Conservation (phyloP, 2,329 filamentous ascomycete species). For the Aureobasidium sp. region DNA sequence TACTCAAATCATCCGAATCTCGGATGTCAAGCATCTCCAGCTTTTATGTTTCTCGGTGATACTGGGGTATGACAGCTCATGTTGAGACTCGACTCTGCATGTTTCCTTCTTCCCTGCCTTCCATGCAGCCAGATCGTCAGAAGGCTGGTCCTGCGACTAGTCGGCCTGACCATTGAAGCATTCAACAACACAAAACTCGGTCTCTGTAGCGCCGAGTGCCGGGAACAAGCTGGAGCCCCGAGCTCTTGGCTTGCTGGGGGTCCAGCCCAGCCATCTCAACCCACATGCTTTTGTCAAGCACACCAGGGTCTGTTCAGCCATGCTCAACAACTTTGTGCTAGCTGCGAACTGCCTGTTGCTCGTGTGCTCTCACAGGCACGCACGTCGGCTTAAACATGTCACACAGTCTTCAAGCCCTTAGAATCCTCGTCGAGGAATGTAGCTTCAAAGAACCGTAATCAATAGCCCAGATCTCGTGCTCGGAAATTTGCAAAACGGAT, state of each 20-base stretch:
- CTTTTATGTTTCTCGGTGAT: neutral
- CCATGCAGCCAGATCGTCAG: neutral
- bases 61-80: constrained; percentile 5
- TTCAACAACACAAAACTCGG: neutral
- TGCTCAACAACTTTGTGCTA: neutral
- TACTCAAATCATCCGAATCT: neutral
- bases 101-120: neutral
- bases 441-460: neutral
- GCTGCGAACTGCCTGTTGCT: neutral
- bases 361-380: too few relatives aligned
- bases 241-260: constrained; percentile 10
- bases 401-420: neutral
- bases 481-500: constrained; percentile 3
- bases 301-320: neutral
- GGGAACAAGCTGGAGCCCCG: constrained; percentile 8
- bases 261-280: constrained; percentile 8
- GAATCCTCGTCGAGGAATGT: too few relatives aligned
- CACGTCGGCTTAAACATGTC: neutral
- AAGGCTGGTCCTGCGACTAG: neutral
- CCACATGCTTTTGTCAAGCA: neutral
- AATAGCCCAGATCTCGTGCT: neutral
- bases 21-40: neutral
- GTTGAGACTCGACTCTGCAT: neutral
- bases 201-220: neutral
- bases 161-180: neutral